Evolutionary conservation across 2,329 filamentous ascomycete genomes (phyloP).

Genomic region (Penicillium sp.): DNA sequence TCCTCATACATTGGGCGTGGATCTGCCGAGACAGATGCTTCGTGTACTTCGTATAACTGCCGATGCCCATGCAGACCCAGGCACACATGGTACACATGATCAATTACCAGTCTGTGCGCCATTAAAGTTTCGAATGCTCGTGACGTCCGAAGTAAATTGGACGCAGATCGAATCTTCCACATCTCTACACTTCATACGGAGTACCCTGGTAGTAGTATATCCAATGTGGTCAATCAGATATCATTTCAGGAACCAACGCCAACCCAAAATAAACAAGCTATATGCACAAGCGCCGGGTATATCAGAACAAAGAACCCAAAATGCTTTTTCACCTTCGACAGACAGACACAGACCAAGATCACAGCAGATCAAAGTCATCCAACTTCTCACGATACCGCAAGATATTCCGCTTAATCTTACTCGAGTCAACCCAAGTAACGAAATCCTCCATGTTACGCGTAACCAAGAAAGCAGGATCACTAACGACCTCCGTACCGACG

Average conservation of each 20-base stretch:
- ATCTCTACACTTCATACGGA: background rate
- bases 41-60: background rate
- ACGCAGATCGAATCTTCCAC: background rate
- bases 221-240: slow-evolving; percentile 3
- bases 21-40: too few species aligned
- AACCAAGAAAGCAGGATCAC: slow-evolving; percentile 84
- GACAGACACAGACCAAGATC: slow-evolving; percentile 27
- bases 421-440: slow-evolving; percentile 91
- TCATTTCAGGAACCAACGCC: slow-evolving; percentile 10
- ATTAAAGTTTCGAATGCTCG: too few species aligned
- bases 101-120: background rate
- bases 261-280: slow-evolving; percentile 8
- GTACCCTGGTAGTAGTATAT: background rate
- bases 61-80: background rate
- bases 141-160: background rate
- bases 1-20: too few species aligned
- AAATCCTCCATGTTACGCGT: slow-evolving; percentile 91
- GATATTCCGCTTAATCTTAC: slow-evolving; percentile 95
- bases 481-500: slow-evolving; percentile 84
- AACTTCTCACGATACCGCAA: slow-evolving; percentile 92
- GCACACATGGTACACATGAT: background rate
- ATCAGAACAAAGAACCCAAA: slow-evolving; percentile 23
- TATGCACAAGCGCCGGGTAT: slow-evolving; percentile 27
- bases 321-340: slow-evolving; percentile 16
- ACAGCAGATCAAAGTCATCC: slow-evolving; percentile 91